Conservation (phyloP, 192 early-diverging fungal species). For the Lobulomyces angularis region DNA sequence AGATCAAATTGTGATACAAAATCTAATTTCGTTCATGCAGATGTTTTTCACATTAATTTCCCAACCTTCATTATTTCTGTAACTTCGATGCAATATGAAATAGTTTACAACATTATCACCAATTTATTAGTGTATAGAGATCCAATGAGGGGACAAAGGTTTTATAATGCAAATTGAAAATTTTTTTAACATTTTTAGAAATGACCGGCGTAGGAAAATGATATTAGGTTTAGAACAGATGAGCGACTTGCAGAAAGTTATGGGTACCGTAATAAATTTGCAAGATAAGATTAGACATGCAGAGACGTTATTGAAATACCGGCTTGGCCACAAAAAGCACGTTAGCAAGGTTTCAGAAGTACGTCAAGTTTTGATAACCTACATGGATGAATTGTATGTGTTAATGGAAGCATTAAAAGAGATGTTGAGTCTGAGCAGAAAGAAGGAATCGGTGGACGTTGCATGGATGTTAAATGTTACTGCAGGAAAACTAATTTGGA, state of each 20-base stretch:
- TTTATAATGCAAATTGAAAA: no score
- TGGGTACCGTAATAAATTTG: slow-evolving; percentile 40
- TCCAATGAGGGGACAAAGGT: slow-evolving; percentile 62
- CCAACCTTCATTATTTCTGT: slow-evolving; percentile 61
- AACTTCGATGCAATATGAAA: slow-evolving; percentile 62
- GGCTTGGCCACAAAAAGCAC: slow-evolving; percentile 3
- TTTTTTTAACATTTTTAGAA: no score
- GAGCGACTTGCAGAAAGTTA: slow-evolving; percentile 41
- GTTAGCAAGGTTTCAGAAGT: slow-evolving; percentile 11
- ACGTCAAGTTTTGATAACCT: slow-evolving; percentile 16
- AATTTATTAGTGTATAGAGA: slow-evolving; percentile 76
- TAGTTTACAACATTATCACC: slow-evolving; percentile 57
- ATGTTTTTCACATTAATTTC: slow-evolving; percentile 57
- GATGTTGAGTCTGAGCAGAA: slow-evolving; percentile 30
- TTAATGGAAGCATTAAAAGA: slow-evolving; percentile 54
- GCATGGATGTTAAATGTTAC: slow-evolving; percentile 43
- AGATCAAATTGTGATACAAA: slow-evolving; percentile 9
- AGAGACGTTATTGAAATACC: slow-evolving; percentile 12
- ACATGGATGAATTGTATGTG: slow-evolving; percentile 57
- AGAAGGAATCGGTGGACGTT: slow-evolving; percentile 39
- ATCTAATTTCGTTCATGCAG: slow-evolving; percentile 24
- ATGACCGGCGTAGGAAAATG: slow-evolving; percentile 60
- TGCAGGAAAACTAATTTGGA: slow-evolving; percentile 55
- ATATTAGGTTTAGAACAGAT: slow-evolving; percentile 66
- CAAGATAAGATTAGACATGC: slow-evolving; percentile 47